phyloP scores from a whole-genome alignment of 495 filamentous ascomycete species.

The Xylaria grammica region DNA sequence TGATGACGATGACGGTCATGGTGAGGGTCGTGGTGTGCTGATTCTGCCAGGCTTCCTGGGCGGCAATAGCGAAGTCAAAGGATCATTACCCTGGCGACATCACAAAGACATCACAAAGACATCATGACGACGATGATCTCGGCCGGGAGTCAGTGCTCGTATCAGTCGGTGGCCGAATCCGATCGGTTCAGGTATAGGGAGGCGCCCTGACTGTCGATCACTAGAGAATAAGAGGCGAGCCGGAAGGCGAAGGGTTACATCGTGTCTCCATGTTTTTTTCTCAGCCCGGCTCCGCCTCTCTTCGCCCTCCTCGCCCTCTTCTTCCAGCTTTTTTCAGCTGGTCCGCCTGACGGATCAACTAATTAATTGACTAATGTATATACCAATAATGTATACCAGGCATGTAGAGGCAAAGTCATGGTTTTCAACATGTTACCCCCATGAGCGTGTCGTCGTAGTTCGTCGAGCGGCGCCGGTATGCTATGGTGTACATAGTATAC shows the following conservation, averaged over 20 bases:
- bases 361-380: neutral
- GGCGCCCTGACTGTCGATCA: neutral
- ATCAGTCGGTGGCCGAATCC: constrained; percentile 22
- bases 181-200: constrained; percentile 1
- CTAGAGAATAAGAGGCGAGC: neutral
- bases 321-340: constrained; percentile 17
- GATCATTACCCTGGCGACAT: neutral
- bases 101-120: neutral
- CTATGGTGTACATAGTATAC: neutral
- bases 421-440: neutral
- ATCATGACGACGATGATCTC: neutral
- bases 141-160: constrained; percentile 2
- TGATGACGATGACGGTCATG: neutral
- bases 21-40: neutral
- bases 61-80: neutral
- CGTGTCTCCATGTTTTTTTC: constrained; percentile 2
- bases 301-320: constrained; percentile 5
- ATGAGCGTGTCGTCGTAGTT: constrained; percentile 10
- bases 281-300: constrained; percentile 22
- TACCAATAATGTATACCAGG: too few species aligned
- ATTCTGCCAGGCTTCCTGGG: neutral
- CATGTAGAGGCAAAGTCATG: neutral
- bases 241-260: constrained; percentile 22
- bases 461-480: neutral
- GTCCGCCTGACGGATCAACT: constrained; percentile 1